phyloP scores from a whole-genome alignment of 495 filamentous ascomycete genomes.

The Penicillium soppii region DNA sequence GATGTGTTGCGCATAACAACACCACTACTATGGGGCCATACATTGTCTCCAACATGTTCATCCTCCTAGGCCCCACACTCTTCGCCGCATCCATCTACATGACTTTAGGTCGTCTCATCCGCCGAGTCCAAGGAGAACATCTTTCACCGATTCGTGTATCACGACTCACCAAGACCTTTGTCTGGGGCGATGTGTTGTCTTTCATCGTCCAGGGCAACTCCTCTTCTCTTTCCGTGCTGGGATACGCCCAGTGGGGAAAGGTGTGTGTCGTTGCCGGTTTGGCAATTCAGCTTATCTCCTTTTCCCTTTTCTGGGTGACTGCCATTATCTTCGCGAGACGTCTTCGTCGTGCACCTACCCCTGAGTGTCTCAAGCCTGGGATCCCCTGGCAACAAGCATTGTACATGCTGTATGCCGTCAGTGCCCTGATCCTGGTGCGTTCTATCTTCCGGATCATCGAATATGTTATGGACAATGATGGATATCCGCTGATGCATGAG shows the following conservation, averaged over 20 bases:
- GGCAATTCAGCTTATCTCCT: slow-evolving; percentile 5
- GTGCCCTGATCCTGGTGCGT: slow-evolving; percentile 54
- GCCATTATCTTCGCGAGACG: slow-evolving; percentile 9
- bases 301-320: slow-evolving; percentile 10
- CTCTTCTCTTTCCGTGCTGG: not conserved
- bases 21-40: slow-evolving; percentile 11
- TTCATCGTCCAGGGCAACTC: slow-evolving; percentile 12
- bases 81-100: slow-evolving; percentile 55
- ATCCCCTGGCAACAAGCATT: slow-evolving; percentile 49
- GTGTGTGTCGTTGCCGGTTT: slow-evolving; percentile 3
- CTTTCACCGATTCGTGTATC: not conserved
- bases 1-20: slow-evolving; percentile 27
- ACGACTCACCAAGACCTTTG: slow-evolving; percentile 22
- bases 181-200: slow-evolving; percentile 20
- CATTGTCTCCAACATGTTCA: slow-evolving; percentile 23
- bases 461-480: slow-evolving; percentile 51
- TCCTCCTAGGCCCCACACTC: slow-evolving; percentile 39
- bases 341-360: slow-evolving; percentile 5
- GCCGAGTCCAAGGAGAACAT: slow-evolving; percentile 36
- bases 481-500: slow-evolving; percentile 49
- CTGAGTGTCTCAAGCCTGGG: slow-evolving; percentile 1
- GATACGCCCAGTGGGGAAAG: not conserved
- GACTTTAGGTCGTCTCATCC: slow-evolving; percentile 48
- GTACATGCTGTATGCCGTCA: slow-evolving; percentile 46
- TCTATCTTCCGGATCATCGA: slow-evolving; percentile 60